Evolutionary conservation across 768 basidiomycete species (phyloP).

Genomic region (Steccherinum ochraceum): DNA sequence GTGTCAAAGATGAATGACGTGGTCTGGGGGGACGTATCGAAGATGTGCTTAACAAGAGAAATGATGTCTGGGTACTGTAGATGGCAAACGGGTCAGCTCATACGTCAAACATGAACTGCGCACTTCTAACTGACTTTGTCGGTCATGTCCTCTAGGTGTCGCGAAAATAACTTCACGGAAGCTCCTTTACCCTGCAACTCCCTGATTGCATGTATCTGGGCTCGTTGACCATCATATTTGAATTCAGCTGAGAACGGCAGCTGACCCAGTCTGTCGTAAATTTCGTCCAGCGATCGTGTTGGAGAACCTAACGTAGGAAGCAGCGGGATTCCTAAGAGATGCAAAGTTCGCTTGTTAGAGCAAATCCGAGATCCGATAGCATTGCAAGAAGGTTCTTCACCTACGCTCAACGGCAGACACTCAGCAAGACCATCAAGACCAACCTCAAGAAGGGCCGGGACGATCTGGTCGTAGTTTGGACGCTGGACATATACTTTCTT

Average conservation of each 20-base stretch:
- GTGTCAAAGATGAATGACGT: conserved; percentile 74
- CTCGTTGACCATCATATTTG: conserved; percentile 87
- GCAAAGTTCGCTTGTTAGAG: conserved; percentile 1
- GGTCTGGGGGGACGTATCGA: conserved; percentile 35
- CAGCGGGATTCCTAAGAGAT: conserved; percentile 64
- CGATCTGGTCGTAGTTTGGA: conserved; percentile 70
- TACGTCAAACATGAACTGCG: neutral
- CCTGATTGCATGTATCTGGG: conserved; percentile 62
- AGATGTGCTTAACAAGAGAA: conserved; percentile 45
- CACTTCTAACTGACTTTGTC: conserved; percentile 49
- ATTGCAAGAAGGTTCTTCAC: conserved; percentile 39
- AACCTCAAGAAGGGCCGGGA: conserved; percentile 48
- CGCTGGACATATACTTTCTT: conserved; percentile 73
- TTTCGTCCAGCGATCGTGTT: conserved; percentile 74
- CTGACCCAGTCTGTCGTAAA: conserved; percentile 64
- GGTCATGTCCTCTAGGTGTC: conserved; percentile 91
- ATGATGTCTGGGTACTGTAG: conserved; percentile 81
- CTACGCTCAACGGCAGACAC: conserved; percentile 61
- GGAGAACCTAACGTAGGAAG: conserved; percentile 86
- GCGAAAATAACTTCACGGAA: conserved; percentile 68
- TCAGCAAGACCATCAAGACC: conserved; percentile 57
- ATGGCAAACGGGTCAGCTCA: conserved; percentile 6
- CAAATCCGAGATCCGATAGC: neutral
- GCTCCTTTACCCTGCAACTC: conserved; percentile 23
- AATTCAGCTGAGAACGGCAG: conserved; percentile 80